Evolutionary conservation across 768 basidiomycete genomes (phyloP), one percentile per base, ranked within the genome.

Genomic region (Russula sp.): DNA sequence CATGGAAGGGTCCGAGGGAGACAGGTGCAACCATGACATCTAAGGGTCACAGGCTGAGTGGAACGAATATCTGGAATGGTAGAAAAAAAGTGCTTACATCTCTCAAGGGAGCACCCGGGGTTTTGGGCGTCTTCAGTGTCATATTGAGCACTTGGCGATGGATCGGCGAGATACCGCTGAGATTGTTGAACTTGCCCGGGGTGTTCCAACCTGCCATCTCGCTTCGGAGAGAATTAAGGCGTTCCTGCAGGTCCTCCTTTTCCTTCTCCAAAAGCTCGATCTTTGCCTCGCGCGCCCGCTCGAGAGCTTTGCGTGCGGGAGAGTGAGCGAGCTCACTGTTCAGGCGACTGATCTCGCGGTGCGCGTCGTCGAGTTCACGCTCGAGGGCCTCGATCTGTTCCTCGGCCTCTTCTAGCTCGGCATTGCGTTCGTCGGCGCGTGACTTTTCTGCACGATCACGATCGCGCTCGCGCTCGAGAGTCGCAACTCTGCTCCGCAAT

Each of bases 221-320:
- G 67, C 74, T 76, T 69, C 81, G 80, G 58, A 87, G 72, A 7
- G 79, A 74, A 69, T 78, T 81, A 67, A 93, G 80, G 36, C 89
- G 78, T 63, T 90, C 90, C 51, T 86, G 71, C 47, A 95, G 73
- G 52, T 89, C 87, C 50, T 87, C 87, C 67, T 83, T 88, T 71
- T 90, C 86, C 64, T 79, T 79, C 73, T 92, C 87, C 58, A 96
- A 75, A 65, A 84, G 78, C 68, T 88, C 85, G 48, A 94, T 85
- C 71, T 83, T 85, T 34, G 82, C 75, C 48, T 93, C 88, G 67
- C 86, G 87, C 18, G 86, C 87, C 64, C 82, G 83, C 25, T 89
- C 87, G 59, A 93, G 82, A 0, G 91, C 88, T 67, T 86, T 87
- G 13, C 85, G 80, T 57, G 84, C 85, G 16, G 87, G 88, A 20